Conservation (phyloP, 371 early-diverging fungal genomes). For the Blakeslea trispora region DNA sequence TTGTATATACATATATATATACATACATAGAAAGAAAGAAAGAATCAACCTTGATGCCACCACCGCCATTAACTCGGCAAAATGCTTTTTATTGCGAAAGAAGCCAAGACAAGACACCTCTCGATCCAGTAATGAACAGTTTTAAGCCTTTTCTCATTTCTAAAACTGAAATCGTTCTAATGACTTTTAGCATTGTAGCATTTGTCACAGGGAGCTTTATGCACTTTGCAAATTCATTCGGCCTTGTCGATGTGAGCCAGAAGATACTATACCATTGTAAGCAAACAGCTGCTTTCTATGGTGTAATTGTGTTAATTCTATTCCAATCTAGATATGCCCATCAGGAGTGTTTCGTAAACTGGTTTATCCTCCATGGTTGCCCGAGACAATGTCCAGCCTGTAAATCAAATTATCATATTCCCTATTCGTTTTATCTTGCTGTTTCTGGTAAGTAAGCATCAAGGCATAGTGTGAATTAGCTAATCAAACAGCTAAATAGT, state of each 20-base stretch:
- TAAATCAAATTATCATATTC: neutral
- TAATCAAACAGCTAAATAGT: neutral
- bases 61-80: constrained; percentile 20
- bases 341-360: neutral
- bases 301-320: neutral
- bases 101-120: constrained; percentile 1
- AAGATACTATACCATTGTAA: neutral
- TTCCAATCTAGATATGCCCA: neutral
- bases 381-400: neutral
- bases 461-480: too few species aligned
- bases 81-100: constrained; percentile 21
- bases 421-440: neutral
- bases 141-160: neutral
- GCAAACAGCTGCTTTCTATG: neutral
- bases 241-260: neutral
- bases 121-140: constrained; percentile 9
- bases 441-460: neutral
- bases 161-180: neutral
- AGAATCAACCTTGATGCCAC: constrained; percentile 4
- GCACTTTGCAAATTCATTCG: neutral
- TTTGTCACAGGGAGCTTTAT: neutral
- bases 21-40: constrained; percentile 5
- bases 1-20: neutral
- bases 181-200: neutral
- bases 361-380: neutral